Conservation (phyloP, 306 rosid species). For the Lathyrus sativus region DNA sequence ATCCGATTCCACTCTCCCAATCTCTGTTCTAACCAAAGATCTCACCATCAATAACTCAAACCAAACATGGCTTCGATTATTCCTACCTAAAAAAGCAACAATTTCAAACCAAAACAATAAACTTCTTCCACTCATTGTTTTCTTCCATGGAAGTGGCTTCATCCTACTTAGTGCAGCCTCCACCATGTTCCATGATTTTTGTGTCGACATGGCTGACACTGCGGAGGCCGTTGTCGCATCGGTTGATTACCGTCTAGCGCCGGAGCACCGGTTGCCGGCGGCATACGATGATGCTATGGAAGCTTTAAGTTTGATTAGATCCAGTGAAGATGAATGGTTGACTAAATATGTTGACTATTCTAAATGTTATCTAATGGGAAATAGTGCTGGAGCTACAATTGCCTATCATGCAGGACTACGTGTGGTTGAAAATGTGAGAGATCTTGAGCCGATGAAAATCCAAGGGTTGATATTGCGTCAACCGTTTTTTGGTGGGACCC, state of each 20-base stretch:
- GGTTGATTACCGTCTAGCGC: slow-evolving; percentile 54
- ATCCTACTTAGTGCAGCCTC: slow-evolving; percentile 36
- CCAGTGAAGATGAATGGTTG: slow-evolving; percentile 46
- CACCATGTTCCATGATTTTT: slow-evolving; percentile 35
- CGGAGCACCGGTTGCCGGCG: slow-evolving; percentile 54
- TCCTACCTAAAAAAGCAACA: slow-evolving; percentile 11
- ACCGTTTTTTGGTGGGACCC: slow-evolving; percentile 56
- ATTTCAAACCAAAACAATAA: slow-evolving; percentile 6
- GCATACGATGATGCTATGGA: slow-evolving; percentile 55
- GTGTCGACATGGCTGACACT: slow-evolving; percentile 22
- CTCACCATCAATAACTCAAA: slow-evolving; percentile 46
- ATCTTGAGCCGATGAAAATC: not conserved
- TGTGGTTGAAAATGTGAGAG: slow-evolving; percentile 2
- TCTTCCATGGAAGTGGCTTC: slow-evolving; percentile 17
- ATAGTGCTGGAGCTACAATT: slow-evolving; percentile 51
- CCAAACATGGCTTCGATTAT: slow-evolving; percentile 35
- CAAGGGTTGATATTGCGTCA: slow-evolving; percentile 57
- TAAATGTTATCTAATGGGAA: slow-evolving; percentile 47
- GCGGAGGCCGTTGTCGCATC: slow-evolving; percentile 41
- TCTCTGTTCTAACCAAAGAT: slow-evolving; percentile 47
- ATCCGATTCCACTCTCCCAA: slow-evolving; percentile 26
- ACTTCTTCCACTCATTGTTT: not conserved
- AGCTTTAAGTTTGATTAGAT: slow-evolving; percentile 43
- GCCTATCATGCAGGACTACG: slow-evolving; percentile 52
- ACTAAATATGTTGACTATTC: slow-evolving; percentile 43